Percentiles rank a stretch among this genome's conserved stretches.
These are phyloP conservation scores for Hygrophorus russula DNA, from an alignment of 768 basidiomycete genomes.

Conservation along the genomic window DNA sequence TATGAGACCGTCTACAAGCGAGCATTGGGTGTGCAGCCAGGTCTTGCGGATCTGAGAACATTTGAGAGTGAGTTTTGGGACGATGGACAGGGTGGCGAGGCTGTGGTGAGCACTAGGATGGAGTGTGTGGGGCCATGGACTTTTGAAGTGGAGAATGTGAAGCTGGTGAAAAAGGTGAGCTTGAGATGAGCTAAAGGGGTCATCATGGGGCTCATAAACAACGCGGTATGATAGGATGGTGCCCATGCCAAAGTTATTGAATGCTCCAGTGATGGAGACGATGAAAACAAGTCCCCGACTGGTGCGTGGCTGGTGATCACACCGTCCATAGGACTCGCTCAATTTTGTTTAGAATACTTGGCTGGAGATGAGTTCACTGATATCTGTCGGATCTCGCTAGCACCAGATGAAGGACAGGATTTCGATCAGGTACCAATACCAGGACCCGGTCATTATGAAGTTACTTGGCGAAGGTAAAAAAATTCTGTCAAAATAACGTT, in stretches of 20 bases:
- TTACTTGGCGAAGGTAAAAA: slow-evolving; percentile 55
- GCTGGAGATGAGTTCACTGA: slow-evolving; percentile 56
- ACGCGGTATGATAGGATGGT: slow-evolving; percentile 24
- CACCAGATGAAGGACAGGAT: slow-evolving; percentile 26
- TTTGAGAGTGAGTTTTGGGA: slow-evolving; percentile 48
- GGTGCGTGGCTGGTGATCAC: slow-evolving; percentile 20
- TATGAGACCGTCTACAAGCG: slow-evolving; percentile 47
- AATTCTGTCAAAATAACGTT: slow-evolving; percentile 1
- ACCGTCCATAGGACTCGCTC: neutral
- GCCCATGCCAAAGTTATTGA: slow-evolving; percentile 35
- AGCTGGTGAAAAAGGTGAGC: slow-evolving; percentile 34
- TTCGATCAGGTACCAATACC: slow-evolving; percentile 22
- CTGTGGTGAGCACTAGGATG: slow-evolving; percentile 39
- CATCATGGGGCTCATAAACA: neutral
- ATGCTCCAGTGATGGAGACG: slow-evolving; percentile 37
- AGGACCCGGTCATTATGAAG: slow-evolving; percentile 46
- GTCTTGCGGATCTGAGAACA: slow-evolving; percentile 40
- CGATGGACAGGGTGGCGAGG: slow-evolving; percentile 41
- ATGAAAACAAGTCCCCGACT: slow-evolving; percentile 33
- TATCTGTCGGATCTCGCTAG: slow-evolving; percentile 39
- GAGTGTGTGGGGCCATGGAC: slow-evolving; percentile 45
- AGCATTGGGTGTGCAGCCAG: slow-evolving; percentile 26
- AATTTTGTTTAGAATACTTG: slow-evolving; percentile 36
- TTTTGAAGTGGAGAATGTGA: slow-evolving; percentile 39
- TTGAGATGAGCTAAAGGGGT: slow-evolving; percentile 7